Conservation (phyloP, 1,284 basidiomycete species). For the Papiliotrema terrestris region DNA sequence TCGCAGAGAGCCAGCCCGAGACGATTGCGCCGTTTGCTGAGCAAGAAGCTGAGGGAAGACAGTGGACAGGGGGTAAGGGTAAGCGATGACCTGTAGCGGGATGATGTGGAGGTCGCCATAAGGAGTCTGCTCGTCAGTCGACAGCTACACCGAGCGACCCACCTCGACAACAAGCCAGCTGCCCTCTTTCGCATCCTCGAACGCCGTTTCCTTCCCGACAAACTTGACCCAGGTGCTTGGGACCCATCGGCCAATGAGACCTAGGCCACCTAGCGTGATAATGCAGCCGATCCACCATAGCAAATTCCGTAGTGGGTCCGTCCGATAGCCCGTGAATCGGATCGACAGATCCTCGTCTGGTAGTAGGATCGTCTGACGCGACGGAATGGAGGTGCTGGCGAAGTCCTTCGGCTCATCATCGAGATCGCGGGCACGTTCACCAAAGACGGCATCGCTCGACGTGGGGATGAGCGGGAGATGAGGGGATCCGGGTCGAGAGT, state of each 20-base stretch:
- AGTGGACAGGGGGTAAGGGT: conserved; percentile 72
- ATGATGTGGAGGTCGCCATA: conserved; percentile 77
- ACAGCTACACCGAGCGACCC: conserved; percentile 32
- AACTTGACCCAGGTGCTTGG: conserved; percentile 84
- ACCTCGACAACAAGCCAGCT: conserved; percentile 86
- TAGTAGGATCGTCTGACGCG: conserved; percentile 77
- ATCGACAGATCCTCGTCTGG: conserved; percentile 88
- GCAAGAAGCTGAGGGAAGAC: conserved; percentile 59
- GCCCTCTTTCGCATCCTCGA: conserved; percentile 66
- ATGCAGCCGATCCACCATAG: conserved; percentile 73
- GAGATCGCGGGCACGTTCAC: conserved; percentile 25
- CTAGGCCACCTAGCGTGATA: conserved; percentile 69
- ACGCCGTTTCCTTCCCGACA: conserved; percentile 79
- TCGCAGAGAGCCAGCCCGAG: conserved; percentile 20
- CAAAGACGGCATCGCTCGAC: conserved; percentile 45
- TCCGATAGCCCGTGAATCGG: conserved; percentile 85
- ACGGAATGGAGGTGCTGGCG: conserved; percentile 29
- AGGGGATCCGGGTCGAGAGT: conserved; percentile 45
- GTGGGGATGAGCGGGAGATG: conserved; percentile 41
- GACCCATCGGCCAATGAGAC: conserved; percentile 88
- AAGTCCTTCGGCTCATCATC: conserved; percentile 40
- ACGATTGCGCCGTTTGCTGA: conserved; percentile 9
- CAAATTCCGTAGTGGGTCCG: conserved; percentile 60
- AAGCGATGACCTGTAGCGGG: conserved; percentile 62
- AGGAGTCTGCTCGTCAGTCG: conserved; percentile 59